Evolutionary conservation across 768 basidiomycete species (phyloP), one percentile per base, ranked within the genome.

Genomic region (Lactarius akahatsu): DNA sequence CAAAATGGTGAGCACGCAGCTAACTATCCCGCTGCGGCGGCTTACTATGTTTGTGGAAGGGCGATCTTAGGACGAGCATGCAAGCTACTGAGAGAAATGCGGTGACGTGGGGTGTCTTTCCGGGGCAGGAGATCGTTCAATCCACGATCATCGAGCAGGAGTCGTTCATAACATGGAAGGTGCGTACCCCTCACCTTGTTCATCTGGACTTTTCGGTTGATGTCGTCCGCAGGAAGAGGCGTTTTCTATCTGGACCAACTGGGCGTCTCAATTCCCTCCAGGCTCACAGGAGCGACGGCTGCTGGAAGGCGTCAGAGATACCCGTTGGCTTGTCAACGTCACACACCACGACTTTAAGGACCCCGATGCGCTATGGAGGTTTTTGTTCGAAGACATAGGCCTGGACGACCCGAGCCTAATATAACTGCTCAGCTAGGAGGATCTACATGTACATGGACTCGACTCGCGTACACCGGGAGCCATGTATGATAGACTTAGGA

Each of bases 91-190:
- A 86, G 16, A 85, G 92, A 63, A 98, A 98, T 76, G 96, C 95
- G 0, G 97, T 99, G 8, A 99, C 97, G 1, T 99, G 97, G 97
- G 97, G 96, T 63, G 89, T 98, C 7, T 99, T 99, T 76, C 93
- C 95, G 0, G 97, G 94, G 0, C 92, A 97, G 74, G 97, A 99
- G 77, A 90, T 99, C 56, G 85, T 89, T 2, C 96, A 98, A 73
- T 92, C 96, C 6, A 99, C 97, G 0, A 94, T 98, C 70, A 98
- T 99, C 41, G 97, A 98, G 74, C 86, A 85, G 59, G 90, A 94
- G 73, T 96, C 94, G 16, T 99, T 99, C 81, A 77, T 92, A 41
- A 89, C 94, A 0, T 99, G 97, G 97, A 98, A 96, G 89, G 96
- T 95, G 56, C 59, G 83, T 71, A 50, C 16, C 36, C 32, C 1